Evolutionary conservation across 768 basidiomycete species (phyloP).

Genomic region (Trametes meyenii): DNA sequence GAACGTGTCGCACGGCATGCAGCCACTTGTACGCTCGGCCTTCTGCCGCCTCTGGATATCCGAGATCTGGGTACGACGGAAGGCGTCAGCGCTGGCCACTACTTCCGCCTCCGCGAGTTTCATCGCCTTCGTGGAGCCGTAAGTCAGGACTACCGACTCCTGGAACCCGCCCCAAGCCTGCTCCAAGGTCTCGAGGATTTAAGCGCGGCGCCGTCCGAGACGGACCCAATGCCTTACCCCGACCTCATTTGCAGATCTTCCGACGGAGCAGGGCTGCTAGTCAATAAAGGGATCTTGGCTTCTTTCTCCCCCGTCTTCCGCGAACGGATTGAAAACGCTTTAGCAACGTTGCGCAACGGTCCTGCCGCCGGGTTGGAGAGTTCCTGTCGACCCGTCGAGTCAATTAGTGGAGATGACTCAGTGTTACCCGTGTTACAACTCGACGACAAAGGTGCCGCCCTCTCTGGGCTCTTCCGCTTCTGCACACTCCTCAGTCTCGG

Average conservation of each 20-base stretch:
- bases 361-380: no score
- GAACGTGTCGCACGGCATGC: conserved; percentile 31
- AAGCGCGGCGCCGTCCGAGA: no score
- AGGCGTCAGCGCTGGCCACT: conserved; percentile 10
- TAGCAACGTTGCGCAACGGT: no score
- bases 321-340: background rate
- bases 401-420: background rate
- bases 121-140: background rate
- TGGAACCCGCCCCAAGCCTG: background rate
- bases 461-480: background rate
- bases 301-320: conserved; percentile 33
- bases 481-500: background rate
- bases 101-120: conserved; percentile 10
- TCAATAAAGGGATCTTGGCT: conserved; percentile 37
- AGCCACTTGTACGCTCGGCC: background rate
- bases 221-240: background rate
- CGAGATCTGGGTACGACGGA: background rate
- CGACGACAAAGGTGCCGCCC: background rate
- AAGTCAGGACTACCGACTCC: background rate
- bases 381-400: no score
- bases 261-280: conserved; percentile 45
- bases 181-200: no score
- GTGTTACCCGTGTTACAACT: background rate
- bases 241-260: conserved; percentile 59
- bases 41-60: background rate